Conservation (phyloP, 2,329 filamentous ascomycete genomes). For the Alternaria sp. region DNA sequence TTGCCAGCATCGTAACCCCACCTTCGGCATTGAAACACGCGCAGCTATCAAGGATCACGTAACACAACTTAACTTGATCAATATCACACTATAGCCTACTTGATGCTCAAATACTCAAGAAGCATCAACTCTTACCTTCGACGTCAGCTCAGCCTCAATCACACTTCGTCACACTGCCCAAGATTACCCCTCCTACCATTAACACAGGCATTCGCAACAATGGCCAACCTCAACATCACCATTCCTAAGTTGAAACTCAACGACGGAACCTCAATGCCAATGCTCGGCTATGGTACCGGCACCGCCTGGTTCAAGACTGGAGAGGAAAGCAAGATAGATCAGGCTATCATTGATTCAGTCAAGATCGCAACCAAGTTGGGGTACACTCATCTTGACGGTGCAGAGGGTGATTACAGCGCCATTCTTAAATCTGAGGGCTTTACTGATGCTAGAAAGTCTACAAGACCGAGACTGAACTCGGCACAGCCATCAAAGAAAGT, state of each 20-base stretch:
- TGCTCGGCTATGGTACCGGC: slow-evolving; percentile 77
- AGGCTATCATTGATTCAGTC: slow-evolving; percentile 63
- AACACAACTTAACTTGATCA: background rate
- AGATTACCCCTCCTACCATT: background rate
- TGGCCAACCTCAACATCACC: slow-evolving; percentile 55
- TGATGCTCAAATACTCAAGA: background rate
- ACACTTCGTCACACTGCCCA: background rate
- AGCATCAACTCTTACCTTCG: background rate
- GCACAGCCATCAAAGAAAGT: slow-evolving; percentile 57
- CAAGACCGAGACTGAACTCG: slow-evolving; percentile 61
- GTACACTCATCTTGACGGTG: slow-evolving; percentile 78
- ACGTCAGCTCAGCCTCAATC: background rate
- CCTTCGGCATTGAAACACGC: slow-evolving; percentile 14
- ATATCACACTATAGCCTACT: background rate
- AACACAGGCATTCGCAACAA: slow-evolving; percentile 23
- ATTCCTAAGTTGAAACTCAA: slow-evolving; percentile 74
- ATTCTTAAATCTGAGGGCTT: background rate
- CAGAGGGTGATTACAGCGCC: slow-evolving; percentile 63
- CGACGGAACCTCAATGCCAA: slow-evolving; percentile 76
- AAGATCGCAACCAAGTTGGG: slow-evolving; percentile 74
- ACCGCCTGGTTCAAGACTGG: slow-evolving; percentile 70
- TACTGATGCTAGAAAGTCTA: slow-evolving; percentile 50
- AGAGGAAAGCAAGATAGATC: slow-evolving; percentile 63
- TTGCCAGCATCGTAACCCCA: slow-evolving; percentile 11
- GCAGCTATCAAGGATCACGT: background rate